These are phyloP conservation scores for Asclepias syriaca DNA, from an alignment of 257 asterid species.

Conservation along the genomic window DNA sequence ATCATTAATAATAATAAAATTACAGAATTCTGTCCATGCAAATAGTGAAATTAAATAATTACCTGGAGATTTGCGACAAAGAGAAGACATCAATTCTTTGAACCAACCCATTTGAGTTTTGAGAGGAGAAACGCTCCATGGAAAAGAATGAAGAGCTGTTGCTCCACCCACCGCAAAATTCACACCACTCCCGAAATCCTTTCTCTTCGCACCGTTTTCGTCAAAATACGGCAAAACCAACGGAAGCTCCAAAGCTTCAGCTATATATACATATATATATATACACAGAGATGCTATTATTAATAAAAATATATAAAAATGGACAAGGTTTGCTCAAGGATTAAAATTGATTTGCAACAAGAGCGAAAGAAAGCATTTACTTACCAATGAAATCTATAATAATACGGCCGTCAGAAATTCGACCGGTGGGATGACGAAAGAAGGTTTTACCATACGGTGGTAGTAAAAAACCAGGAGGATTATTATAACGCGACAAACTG, in stretches of 20 bases:
- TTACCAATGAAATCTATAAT: too few relatives aligned
- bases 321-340: too few relatives aligned
- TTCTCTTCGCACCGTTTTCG: background rate
- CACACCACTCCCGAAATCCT: conserved; percentile 13
- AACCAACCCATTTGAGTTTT: conserved; percentile 39
- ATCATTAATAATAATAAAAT: too few relatives aligned
- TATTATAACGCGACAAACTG: too few relatives aligned
- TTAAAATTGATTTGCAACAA: background rate
- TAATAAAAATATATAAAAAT: too few relatives aligned
- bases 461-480: too few relatives aligned
- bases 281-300: background rate
- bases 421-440: too few relatives aligned
- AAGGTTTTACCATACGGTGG: too few relatives aligned
- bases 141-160: conserved; percentile 23
- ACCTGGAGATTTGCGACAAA: conserved; percentile 17
- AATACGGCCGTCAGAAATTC: too few relatives aligned
- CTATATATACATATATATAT: conserved; percentile 23
- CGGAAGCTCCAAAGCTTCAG: conserved; percentile 32
- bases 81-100: conserved; percentile 20
- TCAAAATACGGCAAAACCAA: conserved; percentile 30
- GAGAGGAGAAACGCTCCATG: conserved; percentile 25
- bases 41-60: background rate
- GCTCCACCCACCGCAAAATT: conserved; percentile 54
- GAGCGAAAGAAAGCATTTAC: background rate
- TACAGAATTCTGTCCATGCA: too few relatives aligned